phyloP scores from a whole-genome alignment of 768 basidiomycete genomes.

The Mycena vulgaris region DNA sequence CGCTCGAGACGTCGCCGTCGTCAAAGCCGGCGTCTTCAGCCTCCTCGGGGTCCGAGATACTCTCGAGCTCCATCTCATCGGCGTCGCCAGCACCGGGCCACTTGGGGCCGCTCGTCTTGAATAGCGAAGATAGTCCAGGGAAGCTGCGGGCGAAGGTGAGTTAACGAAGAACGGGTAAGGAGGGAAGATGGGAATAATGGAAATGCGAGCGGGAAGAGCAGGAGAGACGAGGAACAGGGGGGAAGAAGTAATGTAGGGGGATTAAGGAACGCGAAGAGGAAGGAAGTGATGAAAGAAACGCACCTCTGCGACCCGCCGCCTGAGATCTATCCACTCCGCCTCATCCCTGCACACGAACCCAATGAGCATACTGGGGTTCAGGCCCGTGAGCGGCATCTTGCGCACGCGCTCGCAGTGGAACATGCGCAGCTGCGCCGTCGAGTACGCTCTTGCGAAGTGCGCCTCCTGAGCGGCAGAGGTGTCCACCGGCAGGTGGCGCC shows the following conservation, averaged over 20 bases:
- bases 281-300: background rate
- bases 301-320: background rate
- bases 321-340: conserved; percentile 51
- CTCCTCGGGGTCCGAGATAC: too few species aligned
- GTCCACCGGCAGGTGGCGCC: too few species aligned
- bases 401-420: conserved; percentile 85
- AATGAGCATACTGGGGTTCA: conserved; percentile 91
- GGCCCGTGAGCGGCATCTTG: conserved; percentile 91
- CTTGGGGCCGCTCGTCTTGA: too few species aligned
- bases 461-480: background rate
- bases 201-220: background rate
- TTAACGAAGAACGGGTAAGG: background rate
- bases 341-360: conserved; percentile 87
- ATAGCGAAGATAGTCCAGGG: too few species aligned
- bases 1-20: too few species aligned
- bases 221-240: too few species aligned
- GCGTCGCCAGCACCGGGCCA: too few species aligned
- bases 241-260: too few species aligned
- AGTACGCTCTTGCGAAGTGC: conserved; percentile 72
- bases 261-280: too few species aligned
- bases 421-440: conserved; percentile 78
- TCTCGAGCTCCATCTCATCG: too few species aligned
- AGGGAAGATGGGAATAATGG: background rate
- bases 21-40: too few species aligned
- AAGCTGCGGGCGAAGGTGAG: background rate